phyloP scores from a whole-genome alignment of 2,329 filamentous ascomycete species.

The Colletotrichum liriopes region DNA sequence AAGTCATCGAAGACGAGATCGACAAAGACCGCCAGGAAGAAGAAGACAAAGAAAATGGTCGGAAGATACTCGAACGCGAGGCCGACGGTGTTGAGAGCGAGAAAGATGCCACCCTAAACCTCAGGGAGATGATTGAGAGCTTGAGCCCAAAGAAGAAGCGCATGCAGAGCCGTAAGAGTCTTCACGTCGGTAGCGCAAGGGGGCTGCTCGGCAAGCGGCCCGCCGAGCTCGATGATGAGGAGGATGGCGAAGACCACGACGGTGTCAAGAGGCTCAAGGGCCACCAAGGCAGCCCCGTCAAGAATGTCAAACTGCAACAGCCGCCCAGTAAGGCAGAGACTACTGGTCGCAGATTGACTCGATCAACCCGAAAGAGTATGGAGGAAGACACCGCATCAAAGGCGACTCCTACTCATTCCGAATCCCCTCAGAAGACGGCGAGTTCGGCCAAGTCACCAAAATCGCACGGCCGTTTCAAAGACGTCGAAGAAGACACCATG shows the following conservation, averaged over 20 bases:
- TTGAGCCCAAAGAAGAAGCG: slow-evolving; percentile 82
- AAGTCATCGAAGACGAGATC: slow-evolving; percentile 73
- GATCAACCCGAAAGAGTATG: slow-evolving; percentile 64
- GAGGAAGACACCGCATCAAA: slow-evolving; percentile 55
- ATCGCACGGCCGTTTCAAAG: slow-evolving; percentile 69
- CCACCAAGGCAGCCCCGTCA: slow-evolving; percentile 83
- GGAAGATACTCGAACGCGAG: slow-evolving; percentile 70
- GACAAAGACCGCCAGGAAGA: slow-evolving; percentile 75
- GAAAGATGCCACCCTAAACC: slow-evolving; percentile 75
- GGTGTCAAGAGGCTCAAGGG: slow-evolving; percentile 79
- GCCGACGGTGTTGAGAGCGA: slow-evolving; percentile 66
- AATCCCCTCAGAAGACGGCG: slow-evolving; percentile 64
- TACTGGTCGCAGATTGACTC: slow-evolving; percentile 71
- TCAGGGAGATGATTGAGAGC: slow-evolving; percentile 84
- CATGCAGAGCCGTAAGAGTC: slow-evolving; percentile 79
- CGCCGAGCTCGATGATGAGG: slow-evolving; percentile 76
- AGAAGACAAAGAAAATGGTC: slow-evolving; percentile 72
- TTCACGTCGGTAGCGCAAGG: slow-evolving; percentile 81
- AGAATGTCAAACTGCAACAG: slow-evolving; percentile 79
- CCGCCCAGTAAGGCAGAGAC: slow-evolving; percentile 78
- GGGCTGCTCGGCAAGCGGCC: slow-evolving; percentile 84
- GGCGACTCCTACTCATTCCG: slow-evolving; percentile 59
- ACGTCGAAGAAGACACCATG: slow-evolving; percentile 65
- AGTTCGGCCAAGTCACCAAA: slow-evolving; percentile 69
- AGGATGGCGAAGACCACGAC: slow-evolving; percentile 71